These are phyloP conservation scores for Mycena capillaripes DNA, from an alignment of 768 basidiomycete species.

Conservation along the genomic window DNA sequence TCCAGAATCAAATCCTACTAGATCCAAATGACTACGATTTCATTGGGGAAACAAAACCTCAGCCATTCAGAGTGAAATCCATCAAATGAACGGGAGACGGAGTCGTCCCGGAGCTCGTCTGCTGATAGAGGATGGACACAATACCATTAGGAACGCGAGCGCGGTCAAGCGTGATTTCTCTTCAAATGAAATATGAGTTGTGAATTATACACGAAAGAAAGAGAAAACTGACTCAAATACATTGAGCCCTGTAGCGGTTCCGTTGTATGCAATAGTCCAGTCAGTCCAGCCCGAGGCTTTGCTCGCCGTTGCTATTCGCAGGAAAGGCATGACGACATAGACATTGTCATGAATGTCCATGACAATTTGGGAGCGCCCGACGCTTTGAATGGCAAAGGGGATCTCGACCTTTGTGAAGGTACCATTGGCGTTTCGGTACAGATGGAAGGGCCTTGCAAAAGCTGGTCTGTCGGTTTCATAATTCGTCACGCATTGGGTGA, in stretches of 20 bases:
- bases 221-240: constrained; percentile 63
- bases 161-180: no score
- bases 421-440: constrained; percentile 55
- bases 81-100: constrained; percentile 57
- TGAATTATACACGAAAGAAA: no score
- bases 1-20: neutral
- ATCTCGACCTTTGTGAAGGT: constrained; percentile 63
- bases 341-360: constrained; percentile 57
- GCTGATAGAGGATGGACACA: constrained; percentile 59
- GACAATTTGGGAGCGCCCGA: constrained; percentile 62
- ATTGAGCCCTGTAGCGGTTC: constrained; percentile 53
- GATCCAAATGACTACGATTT: neutral
- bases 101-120: constrained; percentile 56
- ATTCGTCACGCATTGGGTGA: constrained; percentile 60
- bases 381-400: constrained; percentile 56
- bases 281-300: constrained; percentile 61
- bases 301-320: constrained; percentile 60
- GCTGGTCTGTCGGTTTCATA: constrained; percentile 54
- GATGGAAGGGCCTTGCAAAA: constrained; percentile 58
- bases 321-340: constrained; percentile 60
- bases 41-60: neutral
- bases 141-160: constrained; percentile 53
- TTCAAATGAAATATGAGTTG: no score
- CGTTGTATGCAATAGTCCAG: constrained; percentile 61
- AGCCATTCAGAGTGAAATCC: constrained; percentile 56